Evolutionary conservation across 2,329 filamentous ascomycete species (phyloP), one percentile per base, ranked within the genome.

Genomic region (Fusarium sp.): DNA sequence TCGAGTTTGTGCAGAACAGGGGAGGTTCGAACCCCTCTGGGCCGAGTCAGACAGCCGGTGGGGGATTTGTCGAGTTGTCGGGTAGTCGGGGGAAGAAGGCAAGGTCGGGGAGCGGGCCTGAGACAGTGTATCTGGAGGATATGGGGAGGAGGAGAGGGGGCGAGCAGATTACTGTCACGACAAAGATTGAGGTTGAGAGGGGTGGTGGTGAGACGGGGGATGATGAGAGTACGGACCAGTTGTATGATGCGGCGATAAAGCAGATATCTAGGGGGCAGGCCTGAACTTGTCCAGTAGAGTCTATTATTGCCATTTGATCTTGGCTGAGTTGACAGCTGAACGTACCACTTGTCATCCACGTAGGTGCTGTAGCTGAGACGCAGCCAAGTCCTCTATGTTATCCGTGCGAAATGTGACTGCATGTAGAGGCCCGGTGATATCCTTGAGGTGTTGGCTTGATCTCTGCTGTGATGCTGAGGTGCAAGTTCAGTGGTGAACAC

Each of bases 1-100:
- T 80, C 23, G 70, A 79, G 7, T 74, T 80, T 44, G 84, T 60
- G 55, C 80, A 67, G 28, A 66, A 68, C 7, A 39, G 60, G 6
- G 50, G 62, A 28, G 63, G 61, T 12, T 66, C 61, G 23, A 48
- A 44, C 36, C 39, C 54, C 7, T 65, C 53, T 1, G 52, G 44
- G 6, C 34, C 46, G 10, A 44, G 23, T 10, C 18, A 46, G 16
- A 48, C 57, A 16, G 23, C 23, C 5, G 12, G n/a, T 9, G 46
- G 31, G 31, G 31, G 18, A 1, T 69, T 60, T 4, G 46, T 58
- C 8, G 53, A 60, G 39, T 27, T 57, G 43, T 36, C 51, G 10
- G 47, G 39, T 6, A 52, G 30, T 30, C 18, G 7, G 18, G 18
- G 27, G 18, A n/a, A 28, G 18, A 40, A 50, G 36, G 10, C 41